Evolutionary conservation across 352 stramenopile species (phyloP).

Genomic region (Phytophthora kernoviae): DNA sequence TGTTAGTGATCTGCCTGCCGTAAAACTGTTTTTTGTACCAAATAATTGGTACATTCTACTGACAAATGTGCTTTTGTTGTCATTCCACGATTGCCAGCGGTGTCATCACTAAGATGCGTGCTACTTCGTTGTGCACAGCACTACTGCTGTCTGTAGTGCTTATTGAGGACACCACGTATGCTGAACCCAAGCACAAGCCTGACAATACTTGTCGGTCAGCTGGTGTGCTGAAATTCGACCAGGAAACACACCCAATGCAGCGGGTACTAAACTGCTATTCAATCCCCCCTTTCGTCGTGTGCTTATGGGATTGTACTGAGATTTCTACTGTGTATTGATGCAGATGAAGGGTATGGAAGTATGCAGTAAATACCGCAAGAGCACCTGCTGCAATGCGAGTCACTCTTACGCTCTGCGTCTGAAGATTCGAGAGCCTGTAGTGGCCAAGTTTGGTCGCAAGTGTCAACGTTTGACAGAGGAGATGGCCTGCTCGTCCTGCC

Average conservation of each 20-base stretch:
- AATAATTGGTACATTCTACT: background rate
- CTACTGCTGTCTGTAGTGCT: constrained; percentile 29
- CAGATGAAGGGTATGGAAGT: constrained; percentile 73
- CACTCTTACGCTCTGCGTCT: constrained; percentile 65
- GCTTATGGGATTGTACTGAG: constrained; percentile 1
- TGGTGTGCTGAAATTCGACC: constrained; percentile 73
- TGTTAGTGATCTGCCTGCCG: too few relatives aligned
- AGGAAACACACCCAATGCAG: constrained; percentile 63
- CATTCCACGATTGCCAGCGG: constrained; percentile 14
- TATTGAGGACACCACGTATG: constrained; percentile 13
- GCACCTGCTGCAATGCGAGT: constrained; percentile 83
- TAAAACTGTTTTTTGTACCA: too few relatives aligned
- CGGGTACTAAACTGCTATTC: constrained; percentile 35
- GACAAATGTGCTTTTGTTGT: background rate
- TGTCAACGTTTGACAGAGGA: constrained; percentile 71
- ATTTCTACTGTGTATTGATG: background rate
- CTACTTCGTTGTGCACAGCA: constrained; percentile 10
- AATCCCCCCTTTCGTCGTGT: constrained; percentile 1
- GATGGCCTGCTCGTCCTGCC: constrained; percentile 81
- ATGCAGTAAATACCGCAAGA: constrained; percentile 81
- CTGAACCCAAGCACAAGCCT: constrained; percentile 35
- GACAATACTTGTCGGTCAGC: constrained; percentile 59
- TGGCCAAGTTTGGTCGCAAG: constrained; percentile 71
- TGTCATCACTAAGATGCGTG: constrained; percentile 21
- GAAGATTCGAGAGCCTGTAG: constrained; percentile 80